Evolutionary conservation across 176 grass and related monocot species (phyloP).

Genomic region (Alloteropsis semialata): DNA sequence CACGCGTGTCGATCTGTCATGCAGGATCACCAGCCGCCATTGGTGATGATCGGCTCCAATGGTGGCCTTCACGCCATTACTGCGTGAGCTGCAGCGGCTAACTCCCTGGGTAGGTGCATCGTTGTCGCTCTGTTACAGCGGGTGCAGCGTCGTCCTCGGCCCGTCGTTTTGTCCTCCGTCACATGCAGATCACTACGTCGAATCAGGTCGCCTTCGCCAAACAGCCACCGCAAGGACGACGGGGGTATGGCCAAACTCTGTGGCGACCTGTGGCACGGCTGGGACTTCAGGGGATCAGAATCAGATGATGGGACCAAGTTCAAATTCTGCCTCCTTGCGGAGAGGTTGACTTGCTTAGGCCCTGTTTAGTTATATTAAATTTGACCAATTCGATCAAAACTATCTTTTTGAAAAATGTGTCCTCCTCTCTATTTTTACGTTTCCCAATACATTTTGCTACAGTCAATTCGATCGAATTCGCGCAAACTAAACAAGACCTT

Average conservation of each 20-base stretch:
- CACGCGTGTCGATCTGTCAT: not conserved
- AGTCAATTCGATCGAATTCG: too few species aligned
- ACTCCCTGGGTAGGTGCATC: not conserved
- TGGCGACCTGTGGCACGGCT: not conserved
- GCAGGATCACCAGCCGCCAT: not conserved
- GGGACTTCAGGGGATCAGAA: not conserved
- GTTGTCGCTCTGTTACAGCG: not conserved
- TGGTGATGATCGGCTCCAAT: not conserved
- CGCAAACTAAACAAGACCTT: too few species aligned
- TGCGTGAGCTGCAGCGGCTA: not conserved
- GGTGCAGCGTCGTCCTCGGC: not conserved
- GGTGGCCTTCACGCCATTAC: not conserved
- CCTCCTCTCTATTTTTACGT: too few species aligned
- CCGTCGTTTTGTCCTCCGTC: not conserved
- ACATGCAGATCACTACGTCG: constrained; percentile 26
- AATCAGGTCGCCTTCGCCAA: not conserved
- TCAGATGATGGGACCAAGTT: not conserved
- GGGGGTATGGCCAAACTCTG: not conserved
- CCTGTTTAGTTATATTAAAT: too few species aligned
- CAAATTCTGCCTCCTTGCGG: not conserved
- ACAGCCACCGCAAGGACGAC: not conserved
- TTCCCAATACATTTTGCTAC: too few species aligned
- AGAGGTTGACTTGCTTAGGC: not conserved
- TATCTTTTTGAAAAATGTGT: too few species aligned
- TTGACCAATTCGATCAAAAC: too few species aligned